Evolutionary conservation across 2,329 filamentous ascomycete species (phyloP), one percentile per base, ranked within the genome.

Genomic region (Botrytis fabae): DNA sequence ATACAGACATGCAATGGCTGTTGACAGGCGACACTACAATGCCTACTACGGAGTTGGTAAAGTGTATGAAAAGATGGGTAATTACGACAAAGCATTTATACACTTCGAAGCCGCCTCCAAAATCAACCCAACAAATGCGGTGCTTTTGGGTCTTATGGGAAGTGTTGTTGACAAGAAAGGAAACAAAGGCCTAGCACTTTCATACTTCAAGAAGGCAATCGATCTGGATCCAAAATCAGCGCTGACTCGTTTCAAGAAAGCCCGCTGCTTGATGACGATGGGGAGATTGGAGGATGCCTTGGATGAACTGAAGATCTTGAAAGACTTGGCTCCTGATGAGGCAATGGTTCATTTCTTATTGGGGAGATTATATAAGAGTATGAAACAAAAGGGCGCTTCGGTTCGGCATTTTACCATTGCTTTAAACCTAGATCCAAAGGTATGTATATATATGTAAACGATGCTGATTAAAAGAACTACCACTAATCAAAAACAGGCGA

Each of bases 301-400:
- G 76, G 87, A 88, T 40, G 96, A 99, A 81, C 85, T 99, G 71
- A 90, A 94, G 82, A 88, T 95, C n/a, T 84, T 99, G 74, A 96
- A 97, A 80, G 93, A 97, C 78, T 86, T 97, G 75, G 95, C 94
- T 8, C 95, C 96, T 0, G 95, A 99, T 80, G 95, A 98, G 82
- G 93, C 95, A 7, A 97, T 95, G 79, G 95, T 99, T 54, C 96
- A 98, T 83, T 99, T 98, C 84, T 85, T 97, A 75, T 89, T 99
- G 57, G 97, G 95, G 32, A 93, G 93, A 80, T 87, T 94, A 75
- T 94, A 94, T 83, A 92, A 92, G 82, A 87, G 85, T 72, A 85
- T 93, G 79, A 90, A 90, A 78, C 89, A 93, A 79, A 92, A 90
- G 81, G 90, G 90, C 75, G 87, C 90, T 78, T 95, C 96, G n/a